Conservation (phyloP, 202 grass and related monocot species). For the Panicum virgatum region DNA sequence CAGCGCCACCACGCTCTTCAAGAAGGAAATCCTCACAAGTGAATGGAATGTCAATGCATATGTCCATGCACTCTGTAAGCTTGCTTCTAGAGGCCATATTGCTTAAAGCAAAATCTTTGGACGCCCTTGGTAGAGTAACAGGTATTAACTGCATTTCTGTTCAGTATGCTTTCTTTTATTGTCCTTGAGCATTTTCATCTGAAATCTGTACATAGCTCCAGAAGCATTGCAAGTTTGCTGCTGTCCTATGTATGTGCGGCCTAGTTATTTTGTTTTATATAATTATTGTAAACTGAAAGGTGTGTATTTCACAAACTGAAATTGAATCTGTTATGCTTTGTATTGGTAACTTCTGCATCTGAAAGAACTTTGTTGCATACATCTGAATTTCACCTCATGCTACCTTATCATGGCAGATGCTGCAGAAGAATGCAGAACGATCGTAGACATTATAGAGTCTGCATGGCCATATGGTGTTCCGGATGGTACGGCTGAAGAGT, state of each 20-base stretch:
- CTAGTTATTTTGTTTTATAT: constrained; percentile 7
- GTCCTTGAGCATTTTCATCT: neutral
- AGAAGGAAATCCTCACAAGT: constrained; percentile 66
- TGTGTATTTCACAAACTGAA: constrained; percentile 19
- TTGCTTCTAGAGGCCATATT: constrained; percentile 93
- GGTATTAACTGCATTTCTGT: constrained; percentile 46
- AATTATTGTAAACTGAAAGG: constrained; percentile 26
- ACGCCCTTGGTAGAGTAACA: constrained; percentile 65
- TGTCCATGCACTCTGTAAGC: constrained; percentile 99
- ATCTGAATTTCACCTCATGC: constrained; percentile 39
- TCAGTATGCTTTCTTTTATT: constrained; percentile 22
- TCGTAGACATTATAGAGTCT: constrained; percentile 87
- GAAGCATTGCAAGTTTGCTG: neutral
- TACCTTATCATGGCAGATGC: constrained; percentile 74
- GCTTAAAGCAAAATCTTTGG: constrained; percentile 90
- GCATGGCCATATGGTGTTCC: constrained; percentile 81
- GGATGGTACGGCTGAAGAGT: constrained; percentile 60
- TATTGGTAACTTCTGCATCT: constrained; percentile 7
- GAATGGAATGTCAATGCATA: constrained; percentile 80
- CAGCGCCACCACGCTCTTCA: constrained; percentile 50
- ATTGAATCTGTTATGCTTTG: neutral
- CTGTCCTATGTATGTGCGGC: neutral
- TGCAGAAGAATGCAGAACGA: constrained; percentile 85
- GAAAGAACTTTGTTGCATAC: constrained; percentile 7
- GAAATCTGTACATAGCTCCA: constrained; percentile 21